These are phyloP conservation scores for Trametopsis cervina DNA, from an alignment of 768 basidiomycete species.

Conservation along the genomic window DNA sequence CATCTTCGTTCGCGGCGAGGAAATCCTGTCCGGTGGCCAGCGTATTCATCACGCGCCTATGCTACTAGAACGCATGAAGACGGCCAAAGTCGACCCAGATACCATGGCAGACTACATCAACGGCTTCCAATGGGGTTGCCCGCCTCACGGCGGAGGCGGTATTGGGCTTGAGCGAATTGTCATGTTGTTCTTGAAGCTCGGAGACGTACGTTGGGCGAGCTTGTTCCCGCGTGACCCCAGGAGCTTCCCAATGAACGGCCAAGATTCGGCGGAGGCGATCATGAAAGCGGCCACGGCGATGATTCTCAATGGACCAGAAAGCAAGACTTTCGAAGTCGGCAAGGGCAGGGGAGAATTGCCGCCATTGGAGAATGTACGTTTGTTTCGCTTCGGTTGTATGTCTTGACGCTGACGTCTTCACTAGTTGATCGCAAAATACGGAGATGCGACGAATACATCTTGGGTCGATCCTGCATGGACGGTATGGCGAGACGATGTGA, in stretches of 20 bases:
- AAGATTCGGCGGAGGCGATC: slow-evolving; percentile 20
- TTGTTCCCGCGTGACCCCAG: slow-evolving; percentile 97
- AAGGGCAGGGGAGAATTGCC: slow-evolving; percentile 22
- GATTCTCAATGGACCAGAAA: slow-evolving; percentile 24
- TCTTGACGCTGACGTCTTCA: not conserved
- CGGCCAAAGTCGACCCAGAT: slow-evolving; percentile 81
- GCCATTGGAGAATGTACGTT: slow-evolving; percentile 26
- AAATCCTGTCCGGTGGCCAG: slow-evolving; percentile 96
- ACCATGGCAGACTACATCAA: slow-evolving; percentile 91
- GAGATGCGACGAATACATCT: slow-evolving; percentile 61
- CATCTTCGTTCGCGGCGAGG: slow-evolving; percentile 99
- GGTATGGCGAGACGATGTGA: slow-evolving; percentile 44
- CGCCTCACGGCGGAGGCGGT: slow-evolving; percentile 95
- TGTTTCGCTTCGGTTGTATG: not conserved
- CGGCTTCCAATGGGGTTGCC: slow-evolving; percentile 89
- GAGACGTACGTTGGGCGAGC: slow-evolving; percentile 86
- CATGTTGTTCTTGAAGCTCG: slow-evolving; percentile 95
- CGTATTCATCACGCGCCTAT: slow-evolving; percentile 87
- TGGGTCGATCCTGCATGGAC: slow-evolving; percentile 56
- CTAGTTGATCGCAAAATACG: slow-evolving; percentile 53
- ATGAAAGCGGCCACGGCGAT: slow-evolving; percentile 18
- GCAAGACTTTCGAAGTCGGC: slow-evolving; percentile 20
- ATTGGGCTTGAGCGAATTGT: slow-evolving; percentile 91
- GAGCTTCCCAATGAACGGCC: slow-evolving; percentile 42
- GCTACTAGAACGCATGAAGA: slow-evolving; percentile 78